These are phyloP conservation scores for Calonectria naviculata DNA, from an alignment of 2,329 filamentous ascomycete genomes.

Conservation along the genomic window DNA sequence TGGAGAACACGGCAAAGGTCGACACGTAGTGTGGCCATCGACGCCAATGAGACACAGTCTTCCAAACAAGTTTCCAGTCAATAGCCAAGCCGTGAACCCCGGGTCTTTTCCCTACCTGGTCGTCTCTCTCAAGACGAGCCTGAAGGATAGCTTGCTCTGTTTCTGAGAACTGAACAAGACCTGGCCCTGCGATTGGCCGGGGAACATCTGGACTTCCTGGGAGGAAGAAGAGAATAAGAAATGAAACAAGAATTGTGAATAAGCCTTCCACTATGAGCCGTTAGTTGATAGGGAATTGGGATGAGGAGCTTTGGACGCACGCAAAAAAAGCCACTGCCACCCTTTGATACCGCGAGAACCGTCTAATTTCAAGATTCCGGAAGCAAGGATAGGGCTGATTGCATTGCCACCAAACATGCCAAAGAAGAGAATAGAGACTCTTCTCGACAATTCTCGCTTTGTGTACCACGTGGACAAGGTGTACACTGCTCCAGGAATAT, in stretches of 20 bases:
- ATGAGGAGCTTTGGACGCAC: constrained; percentile 42
- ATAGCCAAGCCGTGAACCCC: constrained; percentile 49
- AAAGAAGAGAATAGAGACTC: constrained; percentile 63
- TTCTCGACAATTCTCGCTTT: constrained; percentile 55
- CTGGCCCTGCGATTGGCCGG: constrained; percentile 49
- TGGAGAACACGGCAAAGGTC: constrained; percentile 62
- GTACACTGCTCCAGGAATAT: constrained; percentile 63
- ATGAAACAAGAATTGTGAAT: constrained; percentile 53
- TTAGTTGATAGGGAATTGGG: not conserved
- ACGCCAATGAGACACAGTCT: constrained; percentile 55
- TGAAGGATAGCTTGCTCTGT: constrained; percentile 48
- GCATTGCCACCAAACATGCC: constrained; percentile 64
- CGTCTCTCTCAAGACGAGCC: constrained; percentile 47
- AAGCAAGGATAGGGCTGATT: constrained; percentile 59
- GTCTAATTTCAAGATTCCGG: constrained; percentile 58
- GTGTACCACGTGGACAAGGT: constrained; percentile 64
- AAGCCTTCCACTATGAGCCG: constrained; percentile 53
- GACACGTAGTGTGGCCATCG: constrained; percentile 62
- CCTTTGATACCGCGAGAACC: constrained; percentile 53
- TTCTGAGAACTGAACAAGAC: constrained; percentile 50
- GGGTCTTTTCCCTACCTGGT: constrained; percentile 38
- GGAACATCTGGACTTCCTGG: constrained; percentile 55
- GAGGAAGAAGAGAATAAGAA: constrained; percentile 53
- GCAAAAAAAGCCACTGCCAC: constrained; percentile 63
- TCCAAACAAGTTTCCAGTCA: constrained; percentile 51